Conservation (phyloP, 331 rosid genomes). For the Pyrus hybrid region DNA sequence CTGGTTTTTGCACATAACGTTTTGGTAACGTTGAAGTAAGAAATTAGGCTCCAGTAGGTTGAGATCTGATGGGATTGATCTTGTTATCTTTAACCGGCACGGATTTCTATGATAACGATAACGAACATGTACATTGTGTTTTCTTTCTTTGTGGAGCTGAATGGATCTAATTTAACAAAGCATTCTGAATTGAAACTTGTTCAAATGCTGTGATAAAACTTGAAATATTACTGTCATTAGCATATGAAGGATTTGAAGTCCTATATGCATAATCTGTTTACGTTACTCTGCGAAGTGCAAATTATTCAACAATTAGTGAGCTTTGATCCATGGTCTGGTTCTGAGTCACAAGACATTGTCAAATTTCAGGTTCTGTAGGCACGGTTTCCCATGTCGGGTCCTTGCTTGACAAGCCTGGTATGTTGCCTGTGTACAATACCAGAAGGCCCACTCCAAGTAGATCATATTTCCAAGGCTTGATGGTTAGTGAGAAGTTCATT, state of each 20-base stretch:
- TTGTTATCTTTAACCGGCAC: not conserved
- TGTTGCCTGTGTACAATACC: constrained; percentile 23
- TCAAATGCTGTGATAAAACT: not conserved
- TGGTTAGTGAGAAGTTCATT: constrained; percentile 33
- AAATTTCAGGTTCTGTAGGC: constrained; percentile 29
- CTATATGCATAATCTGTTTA: not conserved
- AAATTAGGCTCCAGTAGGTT: not conserved
- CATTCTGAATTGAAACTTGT: not conserved
- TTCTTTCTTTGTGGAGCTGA: not conserved
- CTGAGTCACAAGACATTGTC: constrained; percentile 1
- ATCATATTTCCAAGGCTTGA: constrained; percentile 32
- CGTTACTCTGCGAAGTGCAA: not conserved
- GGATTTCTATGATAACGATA: not conserved
- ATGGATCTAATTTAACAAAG: not conserved
- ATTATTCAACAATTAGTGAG: not conserved
- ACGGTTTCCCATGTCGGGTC: constrained; percentile 33
- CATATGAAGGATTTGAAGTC: not conserved
- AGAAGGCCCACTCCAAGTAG: constrained; percentile 22
- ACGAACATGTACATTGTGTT: not conserved
- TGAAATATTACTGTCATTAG: not conserved
- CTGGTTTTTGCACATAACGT: not conserved
- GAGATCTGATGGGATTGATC: constrained; percentile 1
- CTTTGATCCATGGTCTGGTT: not conserved
- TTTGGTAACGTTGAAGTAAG: not conserved
- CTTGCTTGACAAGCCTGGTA: constrained; percentile 45